phyloP scores from a whole-genome alignment of 2,329 filamentous ascomycete genomes.

The Hypoxylon sp. region DNA sequence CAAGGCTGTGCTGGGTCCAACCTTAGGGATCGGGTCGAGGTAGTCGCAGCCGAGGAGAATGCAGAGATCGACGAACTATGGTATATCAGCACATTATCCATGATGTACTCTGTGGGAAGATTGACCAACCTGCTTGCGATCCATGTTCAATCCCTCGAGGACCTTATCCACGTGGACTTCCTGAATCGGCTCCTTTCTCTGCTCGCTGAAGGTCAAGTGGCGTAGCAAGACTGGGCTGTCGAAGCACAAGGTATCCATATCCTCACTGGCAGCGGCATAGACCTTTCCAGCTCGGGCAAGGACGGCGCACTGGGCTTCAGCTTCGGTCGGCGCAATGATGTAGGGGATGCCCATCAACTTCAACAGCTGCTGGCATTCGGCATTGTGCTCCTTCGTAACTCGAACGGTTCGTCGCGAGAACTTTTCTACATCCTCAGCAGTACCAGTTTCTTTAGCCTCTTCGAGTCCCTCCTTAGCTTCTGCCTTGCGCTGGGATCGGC shows the following conservation, averaged over 20 bases:
- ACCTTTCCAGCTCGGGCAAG: slow-evolving; percentile 93
- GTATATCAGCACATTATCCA: slow-evolving; percentile 15
- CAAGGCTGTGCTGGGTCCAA: slow-evolving; percentile 90
- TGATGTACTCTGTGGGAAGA: background rate
- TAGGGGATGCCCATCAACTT: slow-evolving; percentile 97
- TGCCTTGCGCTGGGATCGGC: slow-evolving; percentile 93
- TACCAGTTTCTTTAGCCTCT: slow-evolving; percentile 97
- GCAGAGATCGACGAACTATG: slow-evolving; percentile 94
- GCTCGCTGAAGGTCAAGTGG: slow-evolving; percentile 96
- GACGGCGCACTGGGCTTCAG: slow-evolving; percentile 94
- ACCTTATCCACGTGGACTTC: slow-evolving; percentile 92
- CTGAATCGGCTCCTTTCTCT: slow-evolving; percentile 96
- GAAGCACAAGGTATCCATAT: slow-evolving; percentile 99
- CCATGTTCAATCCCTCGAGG: slow-evolving; percentile 88
- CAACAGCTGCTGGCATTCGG: slow-evolving; percentile 89
- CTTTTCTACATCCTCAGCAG: slow-evolving; percentile 96
- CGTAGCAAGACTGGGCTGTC: slow-evolving; percentile 89
- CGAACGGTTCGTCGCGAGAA: slow-evolving; percentile 93
- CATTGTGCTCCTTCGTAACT: slow-evolving; percentile 96
- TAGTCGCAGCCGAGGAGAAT: slow-evolving; percentile 98
- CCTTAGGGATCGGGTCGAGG: slow-evolving; percentile 93
- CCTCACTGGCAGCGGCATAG: slow-evolving; percentile 94
- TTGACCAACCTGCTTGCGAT: slow-evolving; percentile 77
- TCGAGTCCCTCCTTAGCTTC: slow-evolving; percentile 91
- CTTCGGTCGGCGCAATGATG: slow-evolving; percentile 95